Conservation (phyloP, 2,329 filamentous ascomycete species). For the Aureobasidium sp. region DNA sequence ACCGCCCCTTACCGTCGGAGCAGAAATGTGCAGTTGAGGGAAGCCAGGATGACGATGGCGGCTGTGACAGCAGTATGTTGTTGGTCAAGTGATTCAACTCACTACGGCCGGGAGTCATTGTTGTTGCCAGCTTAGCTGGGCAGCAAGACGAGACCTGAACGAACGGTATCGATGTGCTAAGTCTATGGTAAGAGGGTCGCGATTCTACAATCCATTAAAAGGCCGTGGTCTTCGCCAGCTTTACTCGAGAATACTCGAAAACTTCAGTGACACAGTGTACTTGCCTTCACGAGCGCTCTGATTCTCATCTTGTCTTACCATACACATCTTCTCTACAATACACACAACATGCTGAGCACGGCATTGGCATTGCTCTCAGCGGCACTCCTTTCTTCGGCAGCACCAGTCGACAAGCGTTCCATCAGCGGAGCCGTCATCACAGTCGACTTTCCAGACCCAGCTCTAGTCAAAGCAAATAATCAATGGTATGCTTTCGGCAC, state of each 20-base stretch:
- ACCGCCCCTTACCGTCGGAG: slow-evolving; percentile 4
- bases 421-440: slow-evolving; percentile 15
- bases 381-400: slow-evolving; percentile 10
- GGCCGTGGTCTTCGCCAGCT: too few species aligned
- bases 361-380: slow-evolving; percentile 8
- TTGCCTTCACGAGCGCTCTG: background rate
- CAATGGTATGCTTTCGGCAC: slow-evolving; percentile 34
- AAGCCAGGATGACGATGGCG: slow-evolving; percentile 14
- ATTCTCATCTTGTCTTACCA: background rate
- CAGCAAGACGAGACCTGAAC: background rate
- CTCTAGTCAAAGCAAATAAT: slow-evolving; percentile 30
- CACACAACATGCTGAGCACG: background rate
- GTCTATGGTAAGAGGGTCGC: background rate
- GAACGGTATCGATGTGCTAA: background rate
- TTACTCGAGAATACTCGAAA: too few species aligned
- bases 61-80: slow-evolving; percentile 6
- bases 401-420: slow-evolving; percentile 5
- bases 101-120: slow-evolving; percentile 13
- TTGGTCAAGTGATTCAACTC: slow-evolving; percentile 13
- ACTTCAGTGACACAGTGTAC: background rate
- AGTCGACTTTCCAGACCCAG: slow-evolving; percentile 27
- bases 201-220: background rate
- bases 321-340: background rate
- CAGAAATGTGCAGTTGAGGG: background rate
- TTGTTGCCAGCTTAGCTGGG: background rate